These are phyloP conservation scores for Phialocephala sp. DNA, from an alignment of 2,329 filamentous ascomycete genomes.

Conservation along the genomic window DNA sequence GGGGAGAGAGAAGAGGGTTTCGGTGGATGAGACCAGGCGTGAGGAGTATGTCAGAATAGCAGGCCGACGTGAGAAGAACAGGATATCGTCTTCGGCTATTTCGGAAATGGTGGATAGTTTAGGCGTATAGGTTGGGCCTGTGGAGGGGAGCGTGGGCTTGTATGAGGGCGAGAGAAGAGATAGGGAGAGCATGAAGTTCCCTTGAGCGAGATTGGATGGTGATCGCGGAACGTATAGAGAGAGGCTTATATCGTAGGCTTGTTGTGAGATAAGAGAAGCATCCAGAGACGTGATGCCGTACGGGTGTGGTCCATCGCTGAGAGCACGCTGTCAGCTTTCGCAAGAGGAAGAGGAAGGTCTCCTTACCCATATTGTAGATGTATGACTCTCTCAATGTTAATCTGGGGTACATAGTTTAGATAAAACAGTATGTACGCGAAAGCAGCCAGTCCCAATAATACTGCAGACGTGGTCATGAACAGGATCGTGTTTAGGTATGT, in stretches of 20 bases:
- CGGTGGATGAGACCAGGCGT: constrained; percentile 69
- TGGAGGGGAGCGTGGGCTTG: constrained; percentile 37
- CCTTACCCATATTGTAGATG: constrained; percentile 69
- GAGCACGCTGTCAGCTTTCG: constrained; percentile 14
- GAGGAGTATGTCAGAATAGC: constrained; percentile 81
- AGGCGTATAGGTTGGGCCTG: constrained; percentile 32
- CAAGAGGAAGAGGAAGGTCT: neutral
- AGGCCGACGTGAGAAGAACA: constrained; percentile 72
- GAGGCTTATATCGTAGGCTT: constrained; percentile 85
- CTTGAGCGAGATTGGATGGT: constrained; percentile 72
- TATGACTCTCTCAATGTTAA: constrained; percentile 64
- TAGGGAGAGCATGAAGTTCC: constrained; percentile 95
- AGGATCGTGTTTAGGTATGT: constrained; percentile 64
- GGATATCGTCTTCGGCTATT: constrained; percentile 45
- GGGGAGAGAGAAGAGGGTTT: constrained; percentile 66
- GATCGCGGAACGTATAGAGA: constrained; percentile 79
- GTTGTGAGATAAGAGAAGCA: constrained; percentile 66
- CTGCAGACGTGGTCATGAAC: constrained; percentile 50
- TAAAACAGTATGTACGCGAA: constrained; percentile 72
- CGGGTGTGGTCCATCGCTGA: constrained; percentile 46
- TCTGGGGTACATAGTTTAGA: constrained; percentile 69
- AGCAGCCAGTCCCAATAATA: constrained; percentile 62
- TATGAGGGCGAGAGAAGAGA: constrained; percentile 63
- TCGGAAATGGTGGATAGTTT: constrained; percentile 16
- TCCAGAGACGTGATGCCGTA: constrained; percentile 41